A percentile compares a stretch with the other conserved stretches of the same genome.
Evolutionary conservation across 2,329 filamentous ascomycete genomes (phyloP).

Genomic region (Claviceps pazoutovae): DNA sequence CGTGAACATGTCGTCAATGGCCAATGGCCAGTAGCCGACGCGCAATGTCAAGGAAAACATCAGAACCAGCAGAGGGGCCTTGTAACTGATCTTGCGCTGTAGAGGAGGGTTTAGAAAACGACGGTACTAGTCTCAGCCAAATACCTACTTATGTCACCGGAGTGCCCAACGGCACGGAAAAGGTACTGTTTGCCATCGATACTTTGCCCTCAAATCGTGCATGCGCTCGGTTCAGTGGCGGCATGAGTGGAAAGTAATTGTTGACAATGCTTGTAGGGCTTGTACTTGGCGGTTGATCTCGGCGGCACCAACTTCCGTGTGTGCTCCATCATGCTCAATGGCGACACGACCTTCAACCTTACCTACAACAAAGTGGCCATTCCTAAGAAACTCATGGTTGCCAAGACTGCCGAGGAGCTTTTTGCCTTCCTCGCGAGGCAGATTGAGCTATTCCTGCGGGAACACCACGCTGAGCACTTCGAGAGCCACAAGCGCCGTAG

Average conservation of each 20-base stretch:
- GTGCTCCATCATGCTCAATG: constrained; percentile 85
- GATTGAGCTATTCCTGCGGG: constrained; percentile 75
- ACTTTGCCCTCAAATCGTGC: no score
- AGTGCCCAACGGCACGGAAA: constrained; percentile 94
- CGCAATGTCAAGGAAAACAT: background rate
- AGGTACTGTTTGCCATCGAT: constrained; percentile 32
- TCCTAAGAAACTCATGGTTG: constrained; percentile 78
- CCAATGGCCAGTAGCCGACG: background rate
- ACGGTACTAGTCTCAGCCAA: constrained; percentile 76
- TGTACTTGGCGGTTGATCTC: constrained; percentile 95
- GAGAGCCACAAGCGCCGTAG: constrained; percentile 53
- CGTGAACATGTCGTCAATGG: constrained; percentile 9
- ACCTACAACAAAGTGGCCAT: constrained; percentile 89
- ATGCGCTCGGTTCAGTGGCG: background rate
- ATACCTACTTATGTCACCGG: constrained; percentile 95
- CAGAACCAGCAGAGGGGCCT: background rate
- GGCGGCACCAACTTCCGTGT: constrained; percentile 97
- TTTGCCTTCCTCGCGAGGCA: constrained; percentile 89
- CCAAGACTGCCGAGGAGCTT: constrained; percentile 71
- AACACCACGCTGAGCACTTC: constrained; percentile 82
- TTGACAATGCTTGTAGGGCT: constrained; percentile 42
- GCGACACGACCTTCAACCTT: constrained; percentile 87
- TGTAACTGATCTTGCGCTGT: constrained; percentile 1
- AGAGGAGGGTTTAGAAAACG: constrained; percentile 70
- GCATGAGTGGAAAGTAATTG: background rate